Conservation (phyloP, 768 basidiomycete genomes). For the Auricularia heimuer region DNA sequence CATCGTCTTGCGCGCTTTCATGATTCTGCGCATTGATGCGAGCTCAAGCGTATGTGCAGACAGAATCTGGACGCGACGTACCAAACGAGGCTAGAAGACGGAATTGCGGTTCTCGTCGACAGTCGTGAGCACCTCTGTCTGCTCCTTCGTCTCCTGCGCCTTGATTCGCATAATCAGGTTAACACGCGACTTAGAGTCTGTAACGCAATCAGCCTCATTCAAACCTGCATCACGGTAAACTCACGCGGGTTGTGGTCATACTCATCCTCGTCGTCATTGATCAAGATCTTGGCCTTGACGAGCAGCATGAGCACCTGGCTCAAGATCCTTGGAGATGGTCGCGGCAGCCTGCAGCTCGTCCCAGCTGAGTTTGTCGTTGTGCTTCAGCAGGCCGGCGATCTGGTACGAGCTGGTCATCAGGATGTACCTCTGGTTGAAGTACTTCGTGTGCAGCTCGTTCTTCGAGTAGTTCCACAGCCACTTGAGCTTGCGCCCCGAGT, state of each 20-base stretch:
- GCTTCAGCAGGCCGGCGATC: conserved; percentile 85
- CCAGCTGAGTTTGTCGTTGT: conserved; percentile 75
- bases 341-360: conserved; percentile 76
- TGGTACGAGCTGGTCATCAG: conserved; percentile 93
- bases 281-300: conserved; percentile 80
- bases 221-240: conserved; percentile 11
- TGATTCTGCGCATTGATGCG: conserved; percentile 46
- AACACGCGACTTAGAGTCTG: conserved; percentile 17
- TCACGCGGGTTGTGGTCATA: conserved; percentile 84
- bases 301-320: conserved; percentile 45
- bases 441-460: conserved; percentile 90
- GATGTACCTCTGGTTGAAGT: conserved; percentile 90
- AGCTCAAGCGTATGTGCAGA: conserved; percentile 6
- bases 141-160: conserved; percentile 88
- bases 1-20: conserved; percentile 93
- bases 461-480: conserved; percentile 84
- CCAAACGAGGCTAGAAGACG: conserved; percentile 90
- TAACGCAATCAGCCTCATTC: neutral
- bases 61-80: conserved; percentile 15
- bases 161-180: conserved; percentile 80
- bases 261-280: conserved; percentile 80
- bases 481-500: conserved; percentile 83
- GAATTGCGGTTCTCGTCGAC: conserved; percentile 97
- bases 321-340: conserved; percentile 67
- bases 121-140: conserved; percentile 79